A percentile compares a stretch with the other conserved stretches of the same genome.
These are phyloP conservation scores for Litsea cubeba DNA, from an alignment of 164 flowering plant species.

Conservation along the genomic window DNA sequence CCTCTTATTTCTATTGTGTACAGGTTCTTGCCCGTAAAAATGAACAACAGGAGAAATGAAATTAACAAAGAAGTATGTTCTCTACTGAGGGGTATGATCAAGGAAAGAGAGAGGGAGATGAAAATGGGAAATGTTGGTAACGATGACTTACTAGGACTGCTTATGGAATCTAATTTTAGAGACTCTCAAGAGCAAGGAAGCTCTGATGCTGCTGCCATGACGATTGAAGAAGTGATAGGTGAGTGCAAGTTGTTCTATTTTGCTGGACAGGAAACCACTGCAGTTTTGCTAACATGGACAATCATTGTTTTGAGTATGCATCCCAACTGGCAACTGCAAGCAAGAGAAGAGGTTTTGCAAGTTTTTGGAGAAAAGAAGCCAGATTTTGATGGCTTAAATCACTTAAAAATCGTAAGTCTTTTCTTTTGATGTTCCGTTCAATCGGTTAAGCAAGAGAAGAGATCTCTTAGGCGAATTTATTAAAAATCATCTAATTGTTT, in stretches of 20 bases:
- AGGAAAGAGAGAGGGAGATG: conserved; percentile 12
- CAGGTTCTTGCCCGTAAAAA: conserved; percentile 14
- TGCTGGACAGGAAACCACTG: conserved; percentile 52
- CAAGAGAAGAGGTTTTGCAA: conserved; percentile 44
- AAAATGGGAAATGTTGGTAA: conserved; percentile 2
- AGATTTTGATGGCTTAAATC: conserved; percentile 22
- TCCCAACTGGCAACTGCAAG: conserved; percentile 41
- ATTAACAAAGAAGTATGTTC: conserved; percentile 2
- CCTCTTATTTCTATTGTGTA: too few species aligned
- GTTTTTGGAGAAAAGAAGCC: conserved; percentile 24
- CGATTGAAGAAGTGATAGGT: conserved; percentile 41
- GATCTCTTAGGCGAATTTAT: neutral
- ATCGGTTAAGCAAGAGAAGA: neutral
- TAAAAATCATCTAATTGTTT: neutral
- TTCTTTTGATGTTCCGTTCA: too few species aligned
- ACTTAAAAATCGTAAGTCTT: conserved; percentile 31
- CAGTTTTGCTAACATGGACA: conserved; percentile 44
- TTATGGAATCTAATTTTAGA: conserved; percentile 1
- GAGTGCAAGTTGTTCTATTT: conserved; percentile 50
- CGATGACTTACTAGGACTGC: conserved; percentile 12
- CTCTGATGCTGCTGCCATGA: conserved; percentile 15
- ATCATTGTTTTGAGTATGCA: conserved; percentile 35
- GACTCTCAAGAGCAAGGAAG: neutral
- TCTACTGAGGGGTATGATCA: conserved; percentile 2
- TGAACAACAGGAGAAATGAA: conserved; percentile 8